phyloP scores from a whole-genome alignment of 2,329 filamentous ascomycete genomes.

The Aspergillus calidoustus region DNA sequence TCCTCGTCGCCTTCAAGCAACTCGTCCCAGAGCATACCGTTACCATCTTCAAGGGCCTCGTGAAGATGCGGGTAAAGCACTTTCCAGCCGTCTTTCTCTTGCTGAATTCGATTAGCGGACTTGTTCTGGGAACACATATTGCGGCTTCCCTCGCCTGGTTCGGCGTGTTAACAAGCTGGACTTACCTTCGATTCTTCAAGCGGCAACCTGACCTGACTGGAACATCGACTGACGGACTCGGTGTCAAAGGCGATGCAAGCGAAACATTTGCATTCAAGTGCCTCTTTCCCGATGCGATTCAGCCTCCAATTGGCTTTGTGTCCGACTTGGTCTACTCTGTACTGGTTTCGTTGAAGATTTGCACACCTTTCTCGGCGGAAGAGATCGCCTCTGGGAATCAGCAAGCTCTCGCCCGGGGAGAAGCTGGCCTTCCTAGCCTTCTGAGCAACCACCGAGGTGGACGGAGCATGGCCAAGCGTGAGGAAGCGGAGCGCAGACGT shows the following conservation, averaged over 20 bases:
- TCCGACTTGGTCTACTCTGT: conserved; percentile 74
- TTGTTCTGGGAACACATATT: conserved; percentile 71
- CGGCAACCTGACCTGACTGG: conserved; percentile 59
- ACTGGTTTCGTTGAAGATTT: conserved; percentile 75
- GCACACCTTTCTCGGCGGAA: conserved; percentile 81
- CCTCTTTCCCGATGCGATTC: conserved; percentile 86
- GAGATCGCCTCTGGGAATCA: conserved; percentile 76
- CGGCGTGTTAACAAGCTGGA: conserved; percentile 88
- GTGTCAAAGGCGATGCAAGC: conserved; percentile 84
- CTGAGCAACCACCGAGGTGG: conserved; percentile 56
- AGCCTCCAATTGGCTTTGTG: conserved; percentile 76
- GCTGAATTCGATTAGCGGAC: conserved; percentile 69
- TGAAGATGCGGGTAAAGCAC: conserved; percentile 86
- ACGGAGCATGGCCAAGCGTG: conserved; percentile 69
- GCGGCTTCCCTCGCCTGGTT: conserved; percentile 78
- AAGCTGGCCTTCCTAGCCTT: conserved; percentile 64
- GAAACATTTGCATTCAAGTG: conserved; percentile 96
- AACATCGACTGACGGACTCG: conserved; percentile 56
- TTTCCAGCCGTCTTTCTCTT: conserved; percentile 77
- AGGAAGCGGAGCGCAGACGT: conserved; percentile 87
- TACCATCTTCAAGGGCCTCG: conserved; percentile 82
- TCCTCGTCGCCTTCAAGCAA: conserved; percentile 96
- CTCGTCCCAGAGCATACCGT: conserved; percentile 97
- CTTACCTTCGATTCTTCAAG: conserved; percentile 96
- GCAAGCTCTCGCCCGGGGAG: conserved; percentile 68